These are phyloP conservation scores for Aspergillus sp. DNA, from an alignment of 2,329 filamentous ascomycete genomes.

Conservation along the genomic window DNA sequence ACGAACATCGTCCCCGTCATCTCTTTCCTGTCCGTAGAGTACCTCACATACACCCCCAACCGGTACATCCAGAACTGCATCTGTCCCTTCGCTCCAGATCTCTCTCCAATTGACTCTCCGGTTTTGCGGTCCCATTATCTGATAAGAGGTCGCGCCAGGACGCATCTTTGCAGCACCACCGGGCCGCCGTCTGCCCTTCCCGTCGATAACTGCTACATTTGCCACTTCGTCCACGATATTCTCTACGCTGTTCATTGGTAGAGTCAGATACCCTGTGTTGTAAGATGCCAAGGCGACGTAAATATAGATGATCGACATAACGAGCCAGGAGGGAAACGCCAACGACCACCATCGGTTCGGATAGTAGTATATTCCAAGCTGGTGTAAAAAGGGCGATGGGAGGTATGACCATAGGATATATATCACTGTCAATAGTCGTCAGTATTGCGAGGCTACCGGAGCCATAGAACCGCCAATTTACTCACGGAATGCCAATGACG, in stretches of 20 bases:
- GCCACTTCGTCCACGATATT: constrained; percentile 90
- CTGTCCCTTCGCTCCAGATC: constrained; percentile 89
- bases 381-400: constrained; percentile 86
- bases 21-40: constrained; percentile 69
- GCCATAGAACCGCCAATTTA: constrained; percentile 27
- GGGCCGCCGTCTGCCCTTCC: constrained; percentile 59
- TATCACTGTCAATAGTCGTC: constrained; percentile 44
- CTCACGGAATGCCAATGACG: constrained; percentile 73
- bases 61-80: constrained; percentile 96
- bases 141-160: constrained; percentile 40
- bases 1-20: constrained; percentile 30
- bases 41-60: constrained; percentile 94
- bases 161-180: constrained; percentile 46
- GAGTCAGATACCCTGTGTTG: constrained; percentile 84
- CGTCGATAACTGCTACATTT: constrained; percentile 79
- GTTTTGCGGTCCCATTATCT: constrained; percentile 44
- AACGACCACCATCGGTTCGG: constrained; percentile 98
- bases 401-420: constrained; percentile 84
- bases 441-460: background rate
- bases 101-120: constrained; percentile 68
- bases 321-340: constrained; percentile 85
- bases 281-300: constrained; percentile 90
- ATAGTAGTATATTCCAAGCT: constrained; percentile 93
- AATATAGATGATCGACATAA: constrained; percentile 86
- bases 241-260: constrained; percentile 76